Evolutionary conservation across 2,329 filamentous ascomycete species (phyloP).

Genomic region (Lachnellula subtilissima): DNA sequence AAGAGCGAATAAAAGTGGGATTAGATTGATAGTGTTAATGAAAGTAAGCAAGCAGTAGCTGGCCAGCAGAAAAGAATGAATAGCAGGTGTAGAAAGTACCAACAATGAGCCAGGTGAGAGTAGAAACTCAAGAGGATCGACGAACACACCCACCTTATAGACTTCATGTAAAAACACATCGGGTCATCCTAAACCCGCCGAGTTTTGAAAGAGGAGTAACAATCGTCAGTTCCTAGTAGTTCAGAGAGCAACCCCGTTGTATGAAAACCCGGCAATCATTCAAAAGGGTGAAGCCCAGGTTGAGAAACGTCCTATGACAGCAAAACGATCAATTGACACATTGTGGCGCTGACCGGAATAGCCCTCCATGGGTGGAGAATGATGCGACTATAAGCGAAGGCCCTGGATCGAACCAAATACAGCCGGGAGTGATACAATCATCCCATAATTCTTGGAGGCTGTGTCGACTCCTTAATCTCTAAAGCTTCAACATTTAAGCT

Average conservation of each 20-base stretch:
- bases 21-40: background rate
- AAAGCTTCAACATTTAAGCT: slow-evolving; percentile 4
- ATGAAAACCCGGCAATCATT: background rate
- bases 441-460: slow-evolving; percentile 5
- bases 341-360: slow-evolving; percentile 1
- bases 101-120: background rate
- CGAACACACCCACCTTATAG: background rate
- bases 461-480: slow-evolving; percentile 11
- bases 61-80: slow-evolving; percentile 15
- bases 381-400: background rate
- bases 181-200: slow-evolving; percentile 1
- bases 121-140: slow-evolving; percentile 4
- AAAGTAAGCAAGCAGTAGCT: slow-evolving; percentile 12
- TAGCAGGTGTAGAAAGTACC: slow-evolving; percentile 3
- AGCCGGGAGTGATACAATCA: slow-evolving; percentile 1
- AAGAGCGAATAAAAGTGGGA: background rate
- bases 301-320: background rate
- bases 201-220: background rate
- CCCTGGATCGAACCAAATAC: slow-evolving; percentile 1
- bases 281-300: background rate
- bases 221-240: background rate
- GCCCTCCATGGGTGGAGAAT: background rate
- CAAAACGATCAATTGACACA: slow-evolving; percentile 1
- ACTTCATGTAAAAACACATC: slow-evolving; percentile 4
- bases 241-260: background rate